Conservation (phyloP, 2,329 filamentous ascomycete species). For the Aureobasidium vineae region DNA sequence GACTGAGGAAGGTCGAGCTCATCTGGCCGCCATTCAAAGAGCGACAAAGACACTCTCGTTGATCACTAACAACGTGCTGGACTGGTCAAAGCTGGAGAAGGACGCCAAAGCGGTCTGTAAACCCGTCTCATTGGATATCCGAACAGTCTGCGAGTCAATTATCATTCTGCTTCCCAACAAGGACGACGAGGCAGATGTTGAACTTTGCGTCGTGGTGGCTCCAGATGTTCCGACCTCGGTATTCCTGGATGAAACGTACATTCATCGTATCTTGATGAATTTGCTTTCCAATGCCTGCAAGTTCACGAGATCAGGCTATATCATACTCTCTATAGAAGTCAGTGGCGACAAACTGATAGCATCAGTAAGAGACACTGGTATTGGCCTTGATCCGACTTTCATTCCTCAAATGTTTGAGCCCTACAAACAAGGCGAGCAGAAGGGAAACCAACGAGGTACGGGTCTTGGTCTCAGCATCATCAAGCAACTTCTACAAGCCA, state of each 20-base stretch:
- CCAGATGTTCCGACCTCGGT: conserved; percentile 38
- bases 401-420: conserved; percentile 81
- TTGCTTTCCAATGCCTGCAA: conserved; percentile 40
- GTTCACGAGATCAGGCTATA: conserved; percentile 55
- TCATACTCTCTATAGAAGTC: conserved; percentile 53
- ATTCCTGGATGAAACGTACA: conserved; percentile 40
- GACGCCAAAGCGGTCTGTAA: conserved; percentile 35
- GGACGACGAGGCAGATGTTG: conserved; percentile 38
- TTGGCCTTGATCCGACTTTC: conserved; percentile 72
- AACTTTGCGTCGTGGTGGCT: conserved; percentile 38
- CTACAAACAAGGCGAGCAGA: conserved; percentile 66
- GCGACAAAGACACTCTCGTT: conserved; percentile 40
- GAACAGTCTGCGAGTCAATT: conserved; percentile 39
- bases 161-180: conserved; percentile 38
- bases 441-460: conserved; percentile 64
- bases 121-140: conserved; percentile 37
- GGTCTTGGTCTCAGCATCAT: conserved; percentile 75
- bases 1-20: conserved; percentile 37
- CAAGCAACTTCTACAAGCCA: conserved; percentile 26
- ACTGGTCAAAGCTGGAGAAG: conserved; percentile 42
- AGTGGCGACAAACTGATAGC: conserved; percentile 18
- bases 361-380: conserved; percentile 72
- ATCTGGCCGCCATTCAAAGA: conserved; percentile 39
- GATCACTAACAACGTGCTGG: conserved; percentile 42
- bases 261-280: conserved; percentile 42